Conservation (phyloP, 495 filamentous ascomycete species). For the Neurospora sp. region DNA sequence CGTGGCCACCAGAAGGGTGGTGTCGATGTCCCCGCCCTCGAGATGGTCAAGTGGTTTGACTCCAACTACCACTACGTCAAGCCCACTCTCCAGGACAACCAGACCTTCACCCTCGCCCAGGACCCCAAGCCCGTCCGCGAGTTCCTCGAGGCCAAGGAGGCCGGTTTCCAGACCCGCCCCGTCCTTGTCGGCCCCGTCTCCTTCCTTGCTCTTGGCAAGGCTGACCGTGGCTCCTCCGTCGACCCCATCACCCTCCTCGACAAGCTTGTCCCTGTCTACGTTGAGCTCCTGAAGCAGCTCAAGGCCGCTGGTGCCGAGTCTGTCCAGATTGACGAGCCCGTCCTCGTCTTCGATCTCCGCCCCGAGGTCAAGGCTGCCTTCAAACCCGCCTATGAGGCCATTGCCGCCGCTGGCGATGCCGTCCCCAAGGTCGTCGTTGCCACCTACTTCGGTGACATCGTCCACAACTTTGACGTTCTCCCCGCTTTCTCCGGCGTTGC, state of each 20-base stretch:
- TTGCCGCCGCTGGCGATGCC: constrained; percentile 61
- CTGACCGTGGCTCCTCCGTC: constrained; percentile 84
- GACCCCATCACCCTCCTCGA: constrained; percentile 86
- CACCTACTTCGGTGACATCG: constrained; percentile 98
- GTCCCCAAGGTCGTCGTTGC: constrained; percentile 76
- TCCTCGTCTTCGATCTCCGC: constrained; percentile 86
- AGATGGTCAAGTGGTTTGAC: constrained; percentile 99
- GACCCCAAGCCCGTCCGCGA: constrained; percentile 90
- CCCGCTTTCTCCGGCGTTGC: constrained; percentile 52
- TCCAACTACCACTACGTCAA: constrained; percentile 99
- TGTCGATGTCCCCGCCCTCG: constrained; percentile 85
- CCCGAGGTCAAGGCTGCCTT: constrained; percentile 87
- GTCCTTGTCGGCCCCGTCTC: constrained; percentile 93
- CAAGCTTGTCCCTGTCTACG: constrained; percentile 85
- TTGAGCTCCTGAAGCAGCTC: constrained; percentile 78
- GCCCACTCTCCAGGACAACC: constrained; percentile 90
- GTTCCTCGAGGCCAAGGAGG: constrained; percentile 95
- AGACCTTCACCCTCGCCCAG: constrained; percentile 78
- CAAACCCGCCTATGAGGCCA: constrained; percentile 91
- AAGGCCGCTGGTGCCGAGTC: constrained; percentile 91
- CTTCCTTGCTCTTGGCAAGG: constrained; percentile 92
- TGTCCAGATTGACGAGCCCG: constrained; percentile 96
- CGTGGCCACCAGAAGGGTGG: constrained; percentile 89
- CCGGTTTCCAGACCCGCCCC: constrained; percentile 83
- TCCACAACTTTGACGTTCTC: constrained; percentile 93